Conservation (phyloP, 352 stramenopile species). For the Nothophytophthora sp. region DNA sequence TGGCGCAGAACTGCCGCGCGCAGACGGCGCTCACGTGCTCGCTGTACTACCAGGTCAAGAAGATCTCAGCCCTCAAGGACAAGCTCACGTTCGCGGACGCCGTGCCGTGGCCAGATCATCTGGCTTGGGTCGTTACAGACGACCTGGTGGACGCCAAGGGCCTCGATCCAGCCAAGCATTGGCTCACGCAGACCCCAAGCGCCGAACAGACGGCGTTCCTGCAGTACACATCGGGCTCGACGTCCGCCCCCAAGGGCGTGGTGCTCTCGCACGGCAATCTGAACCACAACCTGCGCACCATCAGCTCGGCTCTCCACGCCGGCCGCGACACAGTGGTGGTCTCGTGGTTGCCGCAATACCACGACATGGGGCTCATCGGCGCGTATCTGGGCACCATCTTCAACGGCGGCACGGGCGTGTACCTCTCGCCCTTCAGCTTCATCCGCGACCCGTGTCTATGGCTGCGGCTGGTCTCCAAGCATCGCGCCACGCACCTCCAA, state of each 20-base stretch:
- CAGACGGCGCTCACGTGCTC: constrained; percentile 92
- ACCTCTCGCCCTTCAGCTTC: constrained; percentile 98
- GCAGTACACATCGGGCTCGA: constrained; percentile 99
- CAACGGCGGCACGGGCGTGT: constrained; percentile 93
- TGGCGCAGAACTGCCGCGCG: constrained; percentile 92
- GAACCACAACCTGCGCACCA: constrained; percentile 96
- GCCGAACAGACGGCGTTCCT: constrained; percentile 93
- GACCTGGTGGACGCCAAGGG: constrained; percentile 53
- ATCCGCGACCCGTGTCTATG: constrained; percentile 96
- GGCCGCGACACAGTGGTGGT: constrained; percentile 93
- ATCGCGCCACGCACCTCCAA: constrained; percentile 96
- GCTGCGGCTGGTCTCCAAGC: constrained; percentile 90
- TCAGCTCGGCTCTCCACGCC: constrained; percentile 93
- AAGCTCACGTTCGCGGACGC: constrained; percentile 71
- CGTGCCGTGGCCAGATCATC: constrained; percentile 84
- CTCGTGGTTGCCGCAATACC: constrained; percentile 99
- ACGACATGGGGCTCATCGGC: constrained; percentile 99
- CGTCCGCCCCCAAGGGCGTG: constrained; percentile 97
- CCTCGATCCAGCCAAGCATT: constrained; percentile 41
- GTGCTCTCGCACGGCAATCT: constrained; percentile 97
- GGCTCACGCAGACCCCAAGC: constrained; percentile 41
- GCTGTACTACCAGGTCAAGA: constrained; percentile 95
- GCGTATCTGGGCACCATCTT: constrained; percentile 86
- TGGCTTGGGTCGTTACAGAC: constrained; percentile 90
- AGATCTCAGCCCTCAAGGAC: constrained; percentile 86